Conservation (phyloP, 1,284 basidiomycete genomes). For the Coniferiporia weirii region DNA sequence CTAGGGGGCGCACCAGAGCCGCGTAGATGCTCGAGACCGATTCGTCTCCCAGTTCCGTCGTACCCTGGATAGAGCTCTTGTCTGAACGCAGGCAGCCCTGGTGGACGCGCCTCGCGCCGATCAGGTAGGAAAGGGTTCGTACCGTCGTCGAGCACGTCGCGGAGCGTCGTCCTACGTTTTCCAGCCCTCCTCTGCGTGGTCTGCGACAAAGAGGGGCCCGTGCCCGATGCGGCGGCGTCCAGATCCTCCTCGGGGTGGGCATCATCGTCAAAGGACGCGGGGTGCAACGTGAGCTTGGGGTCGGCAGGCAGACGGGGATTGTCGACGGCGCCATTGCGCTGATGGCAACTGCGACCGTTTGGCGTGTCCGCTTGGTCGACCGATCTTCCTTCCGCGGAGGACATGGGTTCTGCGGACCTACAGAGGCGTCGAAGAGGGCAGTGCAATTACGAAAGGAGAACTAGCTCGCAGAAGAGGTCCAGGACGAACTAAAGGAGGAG, state of each 20-base stretch:
- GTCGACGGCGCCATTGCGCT: not conserved
- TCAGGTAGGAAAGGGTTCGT: not conserved
- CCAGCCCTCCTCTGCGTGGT: no score
- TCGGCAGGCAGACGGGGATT: not conserved
- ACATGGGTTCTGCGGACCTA: not conserved
- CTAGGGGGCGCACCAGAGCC: constrained; percentile 15
- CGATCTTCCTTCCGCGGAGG: not conserved
- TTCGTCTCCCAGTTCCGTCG: constrained; percentile 25
- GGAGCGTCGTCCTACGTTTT: not conserved
- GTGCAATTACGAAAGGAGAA: not conserved
- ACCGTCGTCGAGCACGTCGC: not conserved
- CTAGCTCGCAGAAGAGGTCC: not conserved
- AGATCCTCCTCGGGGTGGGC: not conserved
- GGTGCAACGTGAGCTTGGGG: not conserved
- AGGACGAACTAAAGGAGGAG: not conserved
- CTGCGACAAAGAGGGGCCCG: not conserved
- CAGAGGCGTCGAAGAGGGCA: not conserved
- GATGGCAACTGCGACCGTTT: not conserved
- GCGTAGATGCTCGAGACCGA: constrained; percentile 28
- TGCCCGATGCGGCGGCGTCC: no score
- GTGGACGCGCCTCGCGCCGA: not conserved
- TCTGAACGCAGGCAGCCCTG: constrained; percentile 12
- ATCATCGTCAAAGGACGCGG: not conserved
- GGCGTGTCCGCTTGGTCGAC: no score
- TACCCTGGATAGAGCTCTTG: constrained; percentile 28